These are phyloP conservation scores for Cyclospora cayetanensis DNA, from an alignment of 169 alveolate species.

Conservation along the genomic window DNA sequence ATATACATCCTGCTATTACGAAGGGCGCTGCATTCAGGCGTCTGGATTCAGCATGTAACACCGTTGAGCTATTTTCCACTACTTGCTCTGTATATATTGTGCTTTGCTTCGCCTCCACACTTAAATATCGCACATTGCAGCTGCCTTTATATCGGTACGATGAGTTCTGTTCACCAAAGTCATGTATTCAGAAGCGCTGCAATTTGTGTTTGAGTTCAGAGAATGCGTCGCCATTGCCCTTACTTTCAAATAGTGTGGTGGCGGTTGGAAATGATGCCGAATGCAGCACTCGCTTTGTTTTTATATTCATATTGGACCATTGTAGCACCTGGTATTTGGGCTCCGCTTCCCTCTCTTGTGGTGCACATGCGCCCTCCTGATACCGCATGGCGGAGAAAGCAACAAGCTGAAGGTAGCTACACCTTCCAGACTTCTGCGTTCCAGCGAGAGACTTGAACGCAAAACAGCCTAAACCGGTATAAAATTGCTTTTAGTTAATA, in stretches of 20 bases:
- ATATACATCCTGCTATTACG: no score
- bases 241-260: conserved; percentile 49
- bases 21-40: no score
- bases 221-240: conserved; percentile 50
- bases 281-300: not conserved
- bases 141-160: not conserved
- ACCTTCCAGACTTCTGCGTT: not conserved
- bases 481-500: no score
- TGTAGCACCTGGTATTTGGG: not conserved
- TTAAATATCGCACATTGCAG: not conserved
- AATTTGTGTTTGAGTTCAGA: conserved; percentile 51
- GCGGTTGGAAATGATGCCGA: not conserved
- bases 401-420: not conserved
- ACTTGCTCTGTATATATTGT: no score
- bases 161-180: not conserved
- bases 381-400: not conserved
- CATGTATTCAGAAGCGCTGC: no score
- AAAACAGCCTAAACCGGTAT: not conserved
- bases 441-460: not conserved
- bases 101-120: no score
- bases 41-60: no score
- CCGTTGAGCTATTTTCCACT: no score
- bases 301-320: no score
- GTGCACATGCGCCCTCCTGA: no score
- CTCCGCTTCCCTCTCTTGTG: not conserved